Conservation (phyloP, 2,329 filamentous ascomycete species). For the Mollisiaceae sp. region DNA sequence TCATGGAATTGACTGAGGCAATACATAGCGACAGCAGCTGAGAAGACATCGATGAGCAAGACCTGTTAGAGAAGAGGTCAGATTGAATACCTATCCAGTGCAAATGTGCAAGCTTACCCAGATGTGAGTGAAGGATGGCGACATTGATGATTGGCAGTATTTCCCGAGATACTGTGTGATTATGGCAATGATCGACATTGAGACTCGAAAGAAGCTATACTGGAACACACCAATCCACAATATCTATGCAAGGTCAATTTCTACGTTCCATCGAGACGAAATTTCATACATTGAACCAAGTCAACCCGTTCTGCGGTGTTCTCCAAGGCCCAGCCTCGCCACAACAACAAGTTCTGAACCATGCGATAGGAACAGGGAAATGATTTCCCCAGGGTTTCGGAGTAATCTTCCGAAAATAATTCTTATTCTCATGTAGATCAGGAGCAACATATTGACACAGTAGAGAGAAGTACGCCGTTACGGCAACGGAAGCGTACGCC, state of each 20-base stretch:
- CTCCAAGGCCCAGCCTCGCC: not conserved
- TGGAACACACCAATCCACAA: not conserved
- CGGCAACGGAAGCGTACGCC: not conserved
- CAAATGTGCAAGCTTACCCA: not conserved
- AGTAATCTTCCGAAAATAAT: conserved; percentile 1
- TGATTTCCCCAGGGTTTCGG: conserved; percentile 2
- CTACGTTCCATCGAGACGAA: too few relatives aligned
- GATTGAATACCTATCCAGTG: not conserved
- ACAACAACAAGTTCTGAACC: conserved; percentile 3
- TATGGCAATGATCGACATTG: conserved; percentile 7
- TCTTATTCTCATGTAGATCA: conserved; percentile 9
- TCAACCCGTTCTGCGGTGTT: conserved; percentile 2
- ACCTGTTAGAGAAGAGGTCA: not conserved
- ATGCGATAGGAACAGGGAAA: not conserved
- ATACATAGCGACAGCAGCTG: conserved; percentile 5
- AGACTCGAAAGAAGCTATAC: conserved; percentile 6
- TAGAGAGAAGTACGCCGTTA: not conserved
- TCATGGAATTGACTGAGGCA: conserved; percentile 5
- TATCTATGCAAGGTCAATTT: not conserved
- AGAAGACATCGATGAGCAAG: conserved; percentile 5
- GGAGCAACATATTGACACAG: conserved; percentile 1
- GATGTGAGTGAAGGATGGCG: conserved; percentile 3
- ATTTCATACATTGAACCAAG: conserved; percentile 8
- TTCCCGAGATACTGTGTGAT: conserved; percentile 4
- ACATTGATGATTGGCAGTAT: conserved; percentile 4